Evolutionary conservation across 768 basidiomycete species (phyloP), one percentile per base, ranked within the genome.

Genomic region (Hericium rajendrae): DNA sequence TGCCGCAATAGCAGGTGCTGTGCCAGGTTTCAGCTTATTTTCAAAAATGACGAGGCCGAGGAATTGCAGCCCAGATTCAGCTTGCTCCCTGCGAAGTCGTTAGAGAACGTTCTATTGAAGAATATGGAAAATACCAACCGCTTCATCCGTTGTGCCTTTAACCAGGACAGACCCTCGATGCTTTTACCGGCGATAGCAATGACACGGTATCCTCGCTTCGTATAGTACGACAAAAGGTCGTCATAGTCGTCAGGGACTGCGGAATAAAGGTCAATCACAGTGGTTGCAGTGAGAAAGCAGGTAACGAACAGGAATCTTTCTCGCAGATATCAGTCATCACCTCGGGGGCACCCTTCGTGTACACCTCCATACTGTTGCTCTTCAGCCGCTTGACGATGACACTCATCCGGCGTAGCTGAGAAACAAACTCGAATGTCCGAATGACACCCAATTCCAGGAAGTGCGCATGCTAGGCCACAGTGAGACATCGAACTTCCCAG

Each of bases 301-400:
- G 37, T 39, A 4, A 76, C 93, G 64, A 65, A 98, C 95, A 85
- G n/a, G 94, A 90, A 53, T 87, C 82, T 59, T 78, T 85, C 55
- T 94, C 88, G 68, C 97, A 99, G 57, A 99, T 97, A 43, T 94
- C 94, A 6, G 73, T 70, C 94, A 99, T 98, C 56, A 97, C 92
- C 71, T 99, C 97, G 0, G 97, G 97, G 2, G 97, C 97, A n/a
- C 97, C 97, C 68, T 99, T 99, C 65, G 94, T 94, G 67, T 98
- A 98, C 11, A 97, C 78, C 68, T 99, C 97, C 93, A 99, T 97
- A 69, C 89, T 92, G 54, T 72, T 82, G 62, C 94, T 94, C 70
- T 88, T 97, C 54, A 99, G 79, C 53, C 92, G 79, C 70, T 97
- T 99, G 65, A 97, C 95, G 54, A 99, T 83, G 26, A 99, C 97